Percentiles rank a stretch among this genome's conserved stretches.
These are phyloP conservation scores for Neltuma alba DNA, from an alignment of 306 rosid genomes.

Conservation along the genomic window DNA sequence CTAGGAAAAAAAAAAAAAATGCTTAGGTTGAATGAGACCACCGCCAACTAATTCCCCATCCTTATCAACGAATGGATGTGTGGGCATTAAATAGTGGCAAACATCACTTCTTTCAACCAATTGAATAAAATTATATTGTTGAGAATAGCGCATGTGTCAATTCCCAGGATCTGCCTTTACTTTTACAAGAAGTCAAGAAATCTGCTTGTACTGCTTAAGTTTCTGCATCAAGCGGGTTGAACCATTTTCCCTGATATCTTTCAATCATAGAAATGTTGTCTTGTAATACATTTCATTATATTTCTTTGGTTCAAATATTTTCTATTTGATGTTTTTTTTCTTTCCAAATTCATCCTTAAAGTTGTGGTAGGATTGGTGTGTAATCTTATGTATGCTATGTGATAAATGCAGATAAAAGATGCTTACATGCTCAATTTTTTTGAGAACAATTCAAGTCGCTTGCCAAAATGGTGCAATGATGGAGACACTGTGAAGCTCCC, in stretches of 20 bases:
- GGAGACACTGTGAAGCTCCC: conserved; percentile 86
- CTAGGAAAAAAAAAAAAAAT: too few species aligned
- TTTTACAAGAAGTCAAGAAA: background rate
- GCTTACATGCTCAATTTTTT: conserved; percentile 88
- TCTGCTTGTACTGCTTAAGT: conserved; percentile 21
- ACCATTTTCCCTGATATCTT: background rate
- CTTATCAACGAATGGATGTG: background rate
- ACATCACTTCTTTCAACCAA: background rate
- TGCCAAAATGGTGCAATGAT: conserved; percentile 93
- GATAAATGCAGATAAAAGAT: conserved; percentile 80
- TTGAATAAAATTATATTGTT: background rate
- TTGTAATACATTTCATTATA: background rate
- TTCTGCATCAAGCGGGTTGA: background rate
- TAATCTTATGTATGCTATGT: conserved; percentile 15
- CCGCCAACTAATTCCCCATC: background rate
- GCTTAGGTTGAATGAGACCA: background rate
- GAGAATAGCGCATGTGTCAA: background rate
- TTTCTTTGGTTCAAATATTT: background rate
- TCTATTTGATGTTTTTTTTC: background rate
- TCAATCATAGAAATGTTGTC: background rate
- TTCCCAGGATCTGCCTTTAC: background rate
- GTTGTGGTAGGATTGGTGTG: background rate
- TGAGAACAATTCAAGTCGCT: conserved; percentile 77
- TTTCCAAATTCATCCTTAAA: background rate
- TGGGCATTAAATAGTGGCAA: background rate